Conservation (phyloP, 441 rosid genomes). For the Geranium incanum region DNA sequence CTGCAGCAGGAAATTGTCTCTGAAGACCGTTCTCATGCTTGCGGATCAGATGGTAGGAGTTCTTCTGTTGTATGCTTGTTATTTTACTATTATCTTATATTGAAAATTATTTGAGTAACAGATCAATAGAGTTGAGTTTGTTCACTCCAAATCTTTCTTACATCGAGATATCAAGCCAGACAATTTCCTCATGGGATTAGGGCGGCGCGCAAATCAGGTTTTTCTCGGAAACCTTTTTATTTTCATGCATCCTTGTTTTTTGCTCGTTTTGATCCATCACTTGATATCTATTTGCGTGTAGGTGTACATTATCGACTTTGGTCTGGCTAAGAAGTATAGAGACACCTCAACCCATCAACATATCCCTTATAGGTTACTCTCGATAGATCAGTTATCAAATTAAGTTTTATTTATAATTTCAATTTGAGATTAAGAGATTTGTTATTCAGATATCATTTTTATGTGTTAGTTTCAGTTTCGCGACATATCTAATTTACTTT, state of each 20-base stretch:
- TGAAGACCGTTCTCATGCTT: conserved; percentile 21
- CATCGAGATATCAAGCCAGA: conserved; percentile 99
- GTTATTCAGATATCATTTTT: too few relatives aligned
- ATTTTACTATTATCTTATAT: conserved; percentile 11
- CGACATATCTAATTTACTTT: too few relatives aligned
- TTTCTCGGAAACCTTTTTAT: conserved; percentile 12
- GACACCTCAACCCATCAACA: conserved; percentile 88
- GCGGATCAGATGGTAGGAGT: conserved; percentile 19
- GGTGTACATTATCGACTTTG: conserved; percentile 94
- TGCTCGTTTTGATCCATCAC: conserved; percentile 7
- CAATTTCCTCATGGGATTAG: conserved; percentile 96
- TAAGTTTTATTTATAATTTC: too few relatives aligned
- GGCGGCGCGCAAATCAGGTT: conserved; percentile 97
- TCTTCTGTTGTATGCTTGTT: not conserved
- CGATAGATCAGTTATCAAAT: not conserved
- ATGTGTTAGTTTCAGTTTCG: too few relatives aligned
- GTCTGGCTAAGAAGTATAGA: conserved; percentile 92
- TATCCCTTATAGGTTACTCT: conserved; percentile 80
- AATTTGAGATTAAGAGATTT: too few relatives aligned
- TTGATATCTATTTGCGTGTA: conserved; percentile 22
- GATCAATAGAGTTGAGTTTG: conserved; percentile 89
- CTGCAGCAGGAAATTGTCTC: conserved; percentile 10
- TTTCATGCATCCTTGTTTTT: conserved; percentile 1
- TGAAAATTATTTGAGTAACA: not conserved
- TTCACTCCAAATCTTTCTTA: conserved; percentile 88